phyloP scores from a whole-genome alignment of 805 yeast genomes.

The Yarrowia hollandica region DNA sequence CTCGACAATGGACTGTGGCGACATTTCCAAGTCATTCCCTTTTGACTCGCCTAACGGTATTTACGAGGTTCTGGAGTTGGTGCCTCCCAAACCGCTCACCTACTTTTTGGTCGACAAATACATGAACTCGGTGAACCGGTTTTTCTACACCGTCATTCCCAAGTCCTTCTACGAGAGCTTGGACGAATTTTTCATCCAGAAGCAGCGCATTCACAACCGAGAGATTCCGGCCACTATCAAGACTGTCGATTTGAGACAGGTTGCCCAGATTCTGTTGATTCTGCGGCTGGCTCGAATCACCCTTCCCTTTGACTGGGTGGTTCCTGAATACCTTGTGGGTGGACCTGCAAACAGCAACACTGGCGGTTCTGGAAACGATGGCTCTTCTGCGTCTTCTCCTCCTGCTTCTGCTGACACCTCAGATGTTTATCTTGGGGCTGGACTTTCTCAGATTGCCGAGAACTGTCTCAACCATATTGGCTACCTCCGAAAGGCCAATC shows the following conservation, averaged over 20 bases:
- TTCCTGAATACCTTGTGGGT: conserved; percentile 3
- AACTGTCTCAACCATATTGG: conserved; percentile 21
- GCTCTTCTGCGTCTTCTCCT: conserved; percentile 6
- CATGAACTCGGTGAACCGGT: conserved; percentile 28
- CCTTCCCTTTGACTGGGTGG: conserved; percentile 20
- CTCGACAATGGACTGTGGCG: conserved; percentile 13
- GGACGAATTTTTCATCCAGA: conserved; percentile 26
- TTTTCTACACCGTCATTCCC: conserved; percentile 29
- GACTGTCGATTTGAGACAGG: conserved; percentile 6
- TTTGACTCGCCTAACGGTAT: conserved; percentile 25
- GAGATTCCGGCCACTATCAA: conserved; percentile 15
- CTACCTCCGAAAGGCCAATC: conserved; percentile 7
- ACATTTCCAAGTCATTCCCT: conserved; percentile 21
- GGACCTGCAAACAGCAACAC: not conserved
- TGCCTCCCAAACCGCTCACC: conserved; percentile 23
- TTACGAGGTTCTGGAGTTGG: conserved; percentile 20
- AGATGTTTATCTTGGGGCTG: conserved; percentile 25
- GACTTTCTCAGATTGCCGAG: conserved; percentile 23
- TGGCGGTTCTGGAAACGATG: not conserved
- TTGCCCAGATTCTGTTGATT: conserved; percentile 16
- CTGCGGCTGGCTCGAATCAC: conserved; percentile 25
- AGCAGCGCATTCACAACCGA: conserved; percentile 17
- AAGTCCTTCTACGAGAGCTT: conserved; percentile 20
- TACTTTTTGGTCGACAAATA: conserved; percentile 25
- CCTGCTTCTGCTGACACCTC: not conserved